phyloP scores from a whole-genome alignment of 129 eudicot genomes.

The Gnaphalium uliginosum region DNA sequence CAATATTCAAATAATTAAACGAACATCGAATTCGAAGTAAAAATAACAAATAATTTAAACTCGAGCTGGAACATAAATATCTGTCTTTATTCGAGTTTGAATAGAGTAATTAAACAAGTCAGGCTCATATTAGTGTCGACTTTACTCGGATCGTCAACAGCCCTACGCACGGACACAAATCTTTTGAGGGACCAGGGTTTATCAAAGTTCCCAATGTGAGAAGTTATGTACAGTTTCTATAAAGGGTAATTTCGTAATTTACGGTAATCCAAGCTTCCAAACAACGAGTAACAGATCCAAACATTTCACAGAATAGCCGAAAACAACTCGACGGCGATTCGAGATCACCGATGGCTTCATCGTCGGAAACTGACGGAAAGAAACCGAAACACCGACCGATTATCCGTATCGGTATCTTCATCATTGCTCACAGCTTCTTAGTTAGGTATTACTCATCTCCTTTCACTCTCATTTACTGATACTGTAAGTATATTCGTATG shows the following conservation, averaged over 20 bases:
- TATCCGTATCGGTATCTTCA: constrained; percentile 56
- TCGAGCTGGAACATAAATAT: too few relatives aligned
- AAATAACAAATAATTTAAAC: too few relatives aligned
- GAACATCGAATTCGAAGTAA: too few relatives aligned
- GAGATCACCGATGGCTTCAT: constrained; percentile 29
- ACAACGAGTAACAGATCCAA: constrained; percentile 20
- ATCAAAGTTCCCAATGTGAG: too few relatives aligned
- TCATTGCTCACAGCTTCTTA: constrained; percentile 61
- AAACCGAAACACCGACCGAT: constrained; percentile 64
- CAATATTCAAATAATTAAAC: too few relatives aligned
- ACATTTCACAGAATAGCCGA: constrained; percentile 19
- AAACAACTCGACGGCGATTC: constrained; percentile 34
- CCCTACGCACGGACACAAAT: too few relatives aligned
- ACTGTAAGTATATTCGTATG: neutral
- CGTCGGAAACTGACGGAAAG: constrained; percentile 39
- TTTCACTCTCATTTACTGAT: constrained; percentile 1
- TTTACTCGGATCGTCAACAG: too few relatives aligned
- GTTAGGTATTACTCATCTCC: constrained; percentile 49
- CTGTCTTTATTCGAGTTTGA: too few relatives aligned
- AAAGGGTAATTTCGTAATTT: neutral
- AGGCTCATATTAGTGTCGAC: too few relatives aligned
- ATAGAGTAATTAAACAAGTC: too few relatives aligned
- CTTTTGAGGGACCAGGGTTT: too few relatives aligned
- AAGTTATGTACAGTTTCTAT: too few relatives aligned
- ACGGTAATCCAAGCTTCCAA: constrained; percentile 1